These are phyloP conservation scores for Penicillium oxalicum DNA, from an alignment of 2,329 filamentous ascomycete genomes.

Conservation along the genomic window DNA sequence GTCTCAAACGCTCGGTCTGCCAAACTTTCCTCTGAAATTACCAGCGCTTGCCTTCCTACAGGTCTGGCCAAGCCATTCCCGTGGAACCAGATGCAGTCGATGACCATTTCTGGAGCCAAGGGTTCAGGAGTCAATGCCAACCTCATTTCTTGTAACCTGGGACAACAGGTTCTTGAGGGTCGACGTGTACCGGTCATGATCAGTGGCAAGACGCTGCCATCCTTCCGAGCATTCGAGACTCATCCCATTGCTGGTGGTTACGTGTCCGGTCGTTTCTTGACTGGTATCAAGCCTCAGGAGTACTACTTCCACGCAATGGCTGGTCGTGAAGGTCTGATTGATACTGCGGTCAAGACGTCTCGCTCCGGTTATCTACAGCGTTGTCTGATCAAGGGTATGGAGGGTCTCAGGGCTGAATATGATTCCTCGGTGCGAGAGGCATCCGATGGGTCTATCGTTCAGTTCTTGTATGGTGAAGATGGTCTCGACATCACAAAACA, in stretches of 20 bases:
- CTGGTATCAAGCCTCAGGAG: slow-evolving; percentile 91
- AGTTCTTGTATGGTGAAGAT: slow-evolving; percentile 96
- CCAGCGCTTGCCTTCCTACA: slow-evolving; percentile 68
- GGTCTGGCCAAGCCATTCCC: slow-evolving; percentile 89
- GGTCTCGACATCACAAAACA: slow-evolving; percentile 92
- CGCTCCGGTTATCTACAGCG: slow-evolving; percentile 93
- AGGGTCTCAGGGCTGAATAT: slow-evolving; percentile 85
- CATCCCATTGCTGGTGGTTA: slow-evolving; percentile 86
- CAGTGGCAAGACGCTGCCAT: slow-evolving; percentile 91
- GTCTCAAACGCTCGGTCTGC: slow-evolving; percentile 69
- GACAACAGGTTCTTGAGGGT: slow-evolving; percentile 93
- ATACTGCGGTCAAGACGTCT: slow-evolving; percentile 97
- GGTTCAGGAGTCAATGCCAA: slow-evolving; percentile 91
- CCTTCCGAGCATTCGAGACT: slow-evolving; percentile 88
- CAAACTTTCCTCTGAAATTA: slow-evolving; percentile 70
- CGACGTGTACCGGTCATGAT: slow-evolving; percentile 95
- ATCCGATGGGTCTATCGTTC: slow-evolving; percentile 84
- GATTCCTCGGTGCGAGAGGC: slow-evolving; percentile 84
- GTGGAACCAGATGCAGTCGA: slow-evolving; percentile 96
- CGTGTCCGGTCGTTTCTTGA: slow-evolving; percentile 93
- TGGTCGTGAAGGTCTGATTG: slow-evolving; percentile 93
- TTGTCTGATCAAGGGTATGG: slow-evolving; percentile 98
- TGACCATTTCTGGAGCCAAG: slow-evolving; percentile 96
- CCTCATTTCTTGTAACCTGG: slow-evolving; percentile 93
- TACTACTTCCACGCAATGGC: slow-evolving; percentile 99